Conservation (phyloP, 116 monocot genomes). For the Cymodocea nodosa region DNA sequence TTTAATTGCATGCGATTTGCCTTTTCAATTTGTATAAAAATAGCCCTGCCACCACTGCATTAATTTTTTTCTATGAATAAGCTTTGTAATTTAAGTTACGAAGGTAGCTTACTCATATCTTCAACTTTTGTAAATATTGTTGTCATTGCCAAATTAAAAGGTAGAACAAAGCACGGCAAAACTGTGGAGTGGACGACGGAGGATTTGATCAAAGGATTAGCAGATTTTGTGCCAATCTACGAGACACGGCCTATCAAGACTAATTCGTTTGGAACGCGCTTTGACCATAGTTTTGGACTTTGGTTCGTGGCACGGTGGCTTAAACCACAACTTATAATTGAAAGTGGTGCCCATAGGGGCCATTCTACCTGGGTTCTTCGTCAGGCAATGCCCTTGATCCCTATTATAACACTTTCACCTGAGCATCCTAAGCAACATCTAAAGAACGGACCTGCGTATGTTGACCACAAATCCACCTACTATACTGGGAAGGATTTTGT, state of each 20-base stretch:
- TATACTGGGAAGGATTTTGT: constrained; percentile 90
- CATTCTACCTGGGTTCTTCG: constrained; percentile 96
- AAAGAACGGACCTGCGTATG: constrained; percentile 90
- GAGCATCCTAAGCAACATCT: constrained; percentile 88
- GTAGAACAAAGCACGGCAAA: constrained; percentile 92
- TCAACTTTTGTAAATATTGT: constrained; percentile 1
- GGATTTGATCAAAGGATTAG: constrained; percentile 78
- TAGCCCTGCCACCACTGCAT: no score
- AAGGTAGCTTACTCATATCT: not conserved
- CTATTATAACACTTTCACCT: constrained; percentile 80
- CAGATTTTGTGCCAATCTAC: constrained; percentile 92
- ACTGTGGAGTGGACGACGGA: constrained; percentile 84
- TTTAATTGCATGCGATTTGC: no score
- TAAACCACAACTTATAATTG: constrained; percentile 86
- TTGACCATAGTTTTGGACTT: constrained; percentile 94
- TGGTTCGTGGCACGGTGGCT: constrained; percentile 94
- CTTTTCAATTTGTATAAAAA: no score
- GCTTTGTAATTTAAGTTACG: not conserved
- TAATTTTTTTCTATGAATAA: no score
- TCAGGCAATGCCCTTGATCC: constrained; percentile 69
- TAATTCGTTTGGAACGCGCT: constrained; percentile 95
- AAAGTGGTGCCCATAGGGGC: constrained; percentile 95
- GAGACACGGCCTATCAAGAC: constrained; percentile 91
- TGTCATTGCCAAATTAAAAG: no score
- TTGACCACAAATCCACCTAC: constrained; percentile 86